Conservation (phyloP, 108 stramenopile genomes). For the Pseudonitzschia pungens region DNA sequence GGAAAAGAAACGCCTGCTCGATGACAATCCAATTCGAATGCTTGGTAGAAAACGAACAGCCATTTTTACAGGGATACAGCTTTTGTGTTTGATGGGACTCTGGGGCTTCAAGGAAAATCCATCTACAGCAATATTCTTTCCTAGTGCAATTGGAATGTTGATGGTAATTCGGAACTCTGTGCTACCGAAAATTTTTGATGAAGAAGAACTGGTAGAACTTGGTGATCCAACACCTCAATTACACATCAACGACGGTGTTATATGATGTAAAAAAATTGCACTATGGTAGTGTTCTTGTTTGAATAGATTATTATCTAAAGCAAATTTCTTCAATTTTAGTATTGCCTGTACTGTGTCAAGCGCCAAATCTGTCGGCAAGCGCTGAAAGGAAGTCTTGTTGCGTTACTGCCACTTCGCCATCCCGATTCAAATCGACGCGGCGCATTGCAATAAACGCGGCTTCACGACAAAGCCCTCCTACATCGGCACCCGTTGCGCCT, state of each 20-base stretch:
- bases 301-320: not conserved
- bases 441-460: constrained; percentile 43
- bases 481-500: constrained; percentile 58
- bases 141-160: constrained; percentile 88
- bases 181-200: constrained; percentile 80
- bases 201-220: constrained; percentile 71
- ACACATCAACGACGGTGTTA: constrained; percentile 23
- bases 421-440: not conserved
- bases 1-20: constrained; percentile 57
- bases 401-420: constrained; percentile 11
- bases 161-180: constrained; percentile 79
- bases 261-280: not conserved
- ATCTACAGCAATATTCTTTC: constrained; percentile 94
- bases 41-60: constrained; percentile 76
- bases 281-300: not conserved
- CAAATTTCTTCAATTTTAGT: not conserved
- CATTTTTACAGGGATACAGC: constrained; percentile 64
- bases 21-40: constrained; percentile 67
- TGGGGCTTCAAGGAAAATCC: constrained; percentile 91
- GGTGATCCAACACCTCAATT: constrained; percentile 56
- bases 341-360: not conserved
- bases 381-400: constrained; percentile 13
- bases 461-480: constrained; percentile 73
- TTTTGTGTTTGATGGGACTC: constrained; percentile 73
- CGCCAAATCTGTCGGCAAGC: not conserved